Percentiles rank a stretch among this genome's conserved stretches.
These are phyloP conservation scores for Albatrellus sp. DNA, from an alignment of 1,284 basidiomycete species.

Conservation along the genomic window DNA sequence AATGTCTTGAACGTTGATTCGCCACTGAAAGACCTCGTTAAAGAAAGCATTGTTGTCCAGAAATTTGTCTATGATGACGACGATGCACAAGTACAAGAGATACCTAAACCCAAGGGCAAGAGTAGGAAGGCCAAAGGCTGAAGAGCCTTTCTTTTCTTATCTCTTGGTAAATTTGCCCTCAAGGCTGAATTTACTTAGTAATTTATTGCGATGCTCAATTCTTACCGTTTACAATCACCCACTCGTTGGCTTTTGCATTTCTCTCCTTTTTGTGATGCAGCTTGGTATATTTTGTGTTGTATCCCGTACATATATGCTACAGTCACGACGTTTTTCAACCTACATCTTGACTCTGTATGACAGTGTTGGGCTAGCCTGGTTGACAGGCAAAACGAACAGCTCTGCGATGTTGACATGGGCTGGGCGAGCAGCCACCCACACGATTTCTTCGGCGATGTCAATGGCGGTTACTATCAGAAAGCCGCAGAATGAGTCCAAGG, in stretches of 20 bases:
- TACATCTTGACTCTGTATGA: conserved; percentile 34
- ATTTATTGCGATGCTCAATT: not conserved
- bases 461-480: conserved; percentile 50
- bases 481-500: conserved; percentile 1
- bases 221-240: not conserved
- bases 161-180: not conserved
- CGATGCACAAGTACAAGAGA: conserved; percentile 35
- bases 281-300: not conserved
- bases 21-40: conserved; percentile 49
- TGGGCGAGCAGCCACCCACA: conserved; percentile 85
- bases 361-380: conserved; percentile 66
- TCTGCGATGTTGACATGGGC: conserved; percentile 82
- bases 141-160: conserved; percentile 2
- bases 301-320: not conserved
- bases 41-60: conserved; percentile 62
- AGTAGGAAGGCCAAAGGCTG: conserved; percentile 28
- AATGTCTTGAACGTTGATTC: conserved; percentile 54
- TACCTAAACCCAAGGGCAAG: conserved; percentile 35
- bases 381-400: conserved; percentile 67
- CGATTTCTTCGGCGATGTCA: conserved; percentile 95
- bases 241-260: conserved; percentile 1
- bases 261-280: conserved; percentile 4
- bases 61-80: conserved; percentile 64
- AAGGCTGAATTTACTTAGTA: not conserved
- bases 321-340: not conserved